phyloP scores from a whole-genome alignment of 768 basidiomycete species.

The Amanita phalloides region DNA sequence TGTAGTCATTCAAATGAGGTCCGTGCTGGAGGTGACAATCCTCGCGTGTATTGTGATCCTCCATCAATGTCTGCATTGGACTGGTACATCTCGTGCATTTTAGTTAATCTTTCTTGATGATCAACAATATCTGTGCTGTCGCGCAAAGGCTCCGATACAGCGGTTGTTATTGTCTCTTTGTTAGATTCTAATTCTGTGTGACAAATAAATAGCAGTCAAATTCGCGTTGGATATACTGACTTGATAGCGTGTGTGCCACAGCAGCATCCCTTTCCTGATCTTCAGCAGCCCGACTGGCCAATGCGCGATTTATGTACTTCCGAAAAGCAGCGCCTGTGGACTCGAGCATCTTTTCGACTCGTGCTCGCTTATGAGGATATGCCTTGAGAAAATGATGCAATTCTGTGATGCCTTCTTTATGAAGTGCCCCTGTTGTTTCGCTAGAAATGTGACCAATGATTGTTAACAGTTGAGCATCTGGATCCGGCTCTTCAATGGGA shows the following conservation, averaged over 20 bases:
- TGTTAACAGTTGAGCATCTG: conserved; percentile 70
- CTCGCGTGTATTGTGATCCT: conserved; percentile 25
- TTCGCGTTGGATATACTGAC: conserved; percentile 24
- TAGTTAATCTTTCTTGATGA: conserved; percentile 56
- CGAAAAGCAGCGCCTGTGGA: conserved; percentile 84
- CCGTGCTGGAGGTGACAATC: conserved; percentile 17
- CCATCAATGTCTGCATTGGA: conserved; percentile 35
- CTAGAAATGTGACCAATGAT: conserved; percentile 84
- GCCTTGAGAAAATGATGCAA: conserved; percentile 89
- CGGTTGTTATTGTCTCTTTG: conserved; percentile 16
- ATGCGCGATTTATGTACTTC: conserved; percentile 82
- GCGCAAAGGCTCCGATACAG: conserved; percentile 18
- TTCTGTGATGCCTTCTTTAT: conserved; percentile 92
- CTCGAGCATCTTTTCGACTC: conserved; percentile 82
- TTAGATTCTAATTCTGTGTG: conserved; percentile 51
- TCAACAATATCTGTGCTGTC: conserved; percentile 14
- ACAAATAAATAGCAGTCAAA: conserved; percentile 3
- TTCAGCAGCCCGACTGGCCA: conserved; percentile 81
- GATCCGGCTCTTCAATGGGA: conserved; percentile 73
- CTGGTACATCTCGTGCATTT: conserved; percentile 74
- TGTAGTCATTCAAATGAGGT: conserved; percentile 19
- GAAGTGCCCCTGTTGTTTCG: conserved; percentile 79
- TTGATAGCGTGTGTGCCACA: conserved; percentile 75
- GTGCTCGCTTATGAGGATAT: conserved; percentile 73
- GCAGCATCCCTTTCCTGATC: conserved; percentile 73